phyloP scores from a whole-genome alignment of 495 filamentous ascomycete genomes.

The Penicillium ochrochloron region DNA sequence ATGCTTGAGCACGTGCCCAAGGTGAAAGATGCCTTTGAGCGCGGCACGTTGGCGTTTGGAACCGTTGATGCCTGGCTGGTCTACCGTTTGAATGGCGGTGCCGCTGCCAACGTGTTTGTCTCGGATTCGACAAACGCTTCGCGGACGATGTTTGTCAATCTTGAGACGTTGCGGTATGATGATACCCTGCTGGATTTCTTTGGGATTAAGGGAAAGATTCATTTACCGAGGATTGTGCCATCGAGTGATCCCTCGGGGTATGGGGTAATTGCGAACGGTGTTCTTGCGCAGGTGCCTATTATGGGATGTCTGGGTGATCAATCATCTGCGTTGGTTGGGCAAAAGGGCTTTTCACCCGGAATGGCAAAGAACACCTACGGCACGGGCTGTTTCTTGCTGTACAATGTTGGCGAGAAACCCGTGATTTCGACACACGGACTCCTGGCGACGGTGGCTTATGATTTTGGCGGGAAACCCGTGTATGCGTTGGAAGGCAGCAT shows the following conservation, averaged over 20 bases:
- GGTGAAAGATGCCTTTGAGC: conserved; percentile 78
- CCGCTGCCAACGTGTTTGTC: conserved; percentile 70
- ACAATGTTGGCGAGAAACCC: conserved; percentile 88
- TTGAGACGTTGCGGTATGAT: conserved; percentile 84
- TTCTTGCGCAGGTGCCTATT: conserved; percentile 72
- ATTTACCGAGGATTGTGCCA: conserved; percentile 82
- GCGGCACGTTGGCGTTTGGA: conserved; percentile 81
- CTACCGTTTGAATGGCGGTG: conserved; percentile 85
- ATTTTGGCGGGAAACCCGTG: conserved; percentile 76
- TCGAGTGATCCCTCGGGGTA: conserved; percentile 79
- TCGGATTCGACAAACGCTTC: conserved; percentile 94
- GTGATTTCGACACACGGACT: conserved; percentile 92
- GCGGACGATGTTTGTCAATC: conserved; percentile 95
- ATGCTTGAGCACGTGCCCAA: conserved; percentile 72
- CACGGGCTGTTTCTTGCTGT: conserved; percentile 92
- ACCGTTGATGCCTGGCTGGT: conserved; percentile 94
- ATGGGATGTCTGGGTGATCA: conserved; percentile 92
- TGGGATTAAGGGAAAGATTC: conserved; percentile 69
- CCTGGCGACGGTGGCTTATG: conserved; percentile 78
- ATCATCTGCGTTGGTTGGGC: conserved; percentile 89
- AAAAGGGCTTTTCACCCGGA: conserved; percentile 86
- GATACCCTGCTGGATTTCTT: conserved; percentile 83
- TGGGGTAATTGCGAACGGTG: conserved; percentile 66
- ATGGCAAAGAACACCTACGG: conserved; percentile 97
- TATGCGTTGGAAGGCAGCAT: conserved; percentile 95